A percentile compares a stretch with the other conserved stretches of the same genome.
Conservation (phyloP, 2,329 filamentous ascomycete genomes). For the Fusarium sarcochroum region DNA sequence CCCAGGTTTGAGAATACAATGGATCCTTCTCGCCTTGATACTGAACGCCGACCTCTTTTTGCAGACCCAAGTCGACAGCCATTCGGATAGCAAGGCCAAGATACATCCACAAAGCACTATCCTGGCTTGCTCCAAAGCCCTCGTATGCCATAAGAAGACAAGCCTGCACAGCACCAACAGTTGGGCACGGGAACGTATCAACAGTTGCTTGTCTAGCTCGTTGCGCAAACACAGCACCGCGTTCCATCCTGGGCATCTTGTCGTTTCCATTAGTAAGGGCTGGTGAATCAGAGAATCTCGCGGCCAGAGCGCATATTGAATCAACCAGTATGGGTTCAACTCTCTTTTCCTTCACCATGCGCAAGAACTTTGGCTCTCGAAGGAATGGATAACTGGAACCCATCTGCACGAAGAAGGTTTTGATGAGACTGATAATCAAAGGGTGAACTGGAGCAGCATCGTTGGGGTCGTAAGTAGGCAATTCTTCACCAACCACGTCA, state of each 20-base stretch:
- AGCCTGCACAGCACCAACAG: conserved; percentile 86
- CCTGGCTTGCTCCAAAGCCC: conserved; percentile 88
- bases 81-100: conserved; percentile 88
- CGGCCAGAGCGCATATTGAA: conserved; percentile 85
- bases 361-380: conserved; percentile 78
- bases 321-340: conserved; percentile 89
- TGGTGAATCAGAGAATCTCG: conserved; percentile 80
- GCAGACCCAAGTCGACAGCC: conserved; percentile 83
- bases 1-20: conserved; percentile 63
- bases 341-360: conserved; percentile 83
- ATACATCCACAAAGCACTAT: conserved; percentile 95
- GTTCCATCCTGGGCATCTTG: conserved; percentile 71
- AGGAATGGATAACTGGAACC: conserved; percentile 91
- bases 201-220: conserved; percentile 86
- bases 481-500: conserved; percentile 63
- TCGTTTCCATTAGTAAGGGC: conserved; percentile 63
- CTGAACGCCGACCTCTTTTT: conserved; percentile 82
- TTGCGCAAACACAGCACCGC: conserved; percentile 83
- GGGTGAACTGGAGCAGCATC: conserved; percentile 79
- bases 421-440: conserved; percentile 81
- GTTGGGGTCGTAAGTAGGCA: conserved; percentile 83
- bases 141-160: conserved; percentile 89
- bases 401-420: conserved; percentile 84
- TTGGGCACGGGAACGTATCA: conserved; percentile 86
- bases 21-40: conserved; percentile 69